Evolutionary conservation across 2,329 filamentous ascomycete species (phyloP).

Genomic region (Macroventuria anomochaeta): DNA sequence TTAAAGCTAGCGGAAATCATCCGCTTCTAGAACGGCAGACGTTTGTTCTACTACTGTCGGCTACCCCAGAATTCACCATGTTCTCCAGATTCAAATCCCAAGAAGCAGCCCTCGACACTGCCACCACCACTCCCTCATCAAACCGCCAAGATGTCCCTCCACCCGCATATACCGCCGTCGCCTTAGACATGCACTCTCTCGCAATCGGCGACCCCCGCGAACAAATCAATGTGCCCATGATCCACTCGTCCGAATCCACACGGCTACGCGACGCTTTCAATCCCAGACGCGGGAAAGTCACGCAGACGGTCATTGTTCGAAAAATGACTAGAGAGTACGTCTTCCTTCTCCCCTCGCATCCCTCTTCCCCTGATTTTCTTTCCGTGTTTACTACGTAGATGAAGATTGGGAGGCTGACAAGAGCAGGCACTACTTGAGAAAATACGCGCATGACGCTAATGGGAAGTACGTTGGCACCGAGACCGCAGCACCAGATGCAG

Average conservation of each 20-base stretch:
- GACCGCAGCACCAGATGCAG: constrained; percentile 31
- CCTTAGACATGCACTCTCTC: neutral
- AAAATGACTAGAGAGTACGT: neutral
- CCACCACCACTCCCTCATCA: neutral
- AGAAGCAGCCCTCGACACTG: neutral
- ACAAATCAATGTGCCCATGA: neutral
- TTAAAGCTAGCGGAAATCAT: too few relatives aligned
- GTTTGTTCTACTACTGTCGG: too few relatives aligned
- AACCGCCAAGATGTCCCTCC: neutral
- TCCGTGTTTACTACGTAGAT: too few relatives aligned
- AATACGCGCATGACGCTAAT: constrained; percentile 39
- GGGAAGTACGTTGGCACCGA: constrained; percentile 39
- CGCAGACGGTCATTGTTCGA: neutral
- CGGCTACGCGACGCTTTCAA: too few relatives aligned
- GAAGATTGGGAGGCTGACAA: neutral
- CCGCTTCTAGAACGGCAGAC: too few relatives aligned
- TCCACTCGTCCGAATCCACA: too few relatives aligned
- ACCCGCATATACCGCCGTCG: neutral
- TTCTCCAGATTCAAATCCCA: neutral
- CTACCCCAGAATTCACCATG: too few relatives aligned
- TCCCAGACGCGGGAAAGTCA: neutral
- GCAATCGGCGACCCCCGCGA: neutral
- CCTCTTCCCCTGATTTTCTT: too few relatives aligned
- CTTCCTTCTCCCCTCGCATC: neutral
- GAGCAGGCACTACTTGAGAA: constrained; percentile 27